These are phyloP conservation scores for Leccinum rimulosum DNA, from an alignment of 768 basidiomycete genomes.

Conservation along the genomic window DNA sequence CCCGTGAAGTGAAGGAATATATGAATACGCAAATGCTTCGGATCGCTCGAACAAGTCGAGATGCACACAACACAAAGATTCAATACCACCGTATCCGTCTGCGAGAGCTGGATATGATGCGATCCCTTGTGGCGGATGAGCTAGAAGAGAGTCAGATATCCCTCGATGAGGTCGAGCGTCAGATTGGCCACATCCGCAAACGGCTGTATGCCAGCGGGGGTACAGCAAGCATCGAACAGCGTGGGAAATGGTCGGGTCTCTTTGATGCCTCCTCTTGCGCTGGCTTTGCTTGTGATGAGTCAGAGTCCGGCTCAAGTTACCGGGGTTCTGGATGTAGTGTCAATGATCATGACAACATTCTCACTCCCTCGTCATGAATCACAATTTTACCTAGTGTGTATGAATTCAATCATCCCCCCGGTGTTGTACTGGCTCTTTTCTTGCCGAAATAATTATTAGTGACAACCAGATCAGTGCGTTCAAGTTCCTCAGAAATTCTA, in stretches of 20 bases:
- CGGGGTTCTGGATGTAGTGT: background rate
- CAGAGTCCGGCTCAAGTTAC: background rate
- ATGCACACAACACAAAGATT: background rate
- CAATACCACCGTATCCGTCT: background rate
- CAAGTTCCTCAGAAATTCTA: no score
- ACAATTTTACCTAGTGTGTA: no score
- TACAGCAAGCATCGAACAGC: background rate
- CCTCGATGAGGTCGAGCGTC: background rate
- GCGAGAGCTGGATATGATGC: background rate
- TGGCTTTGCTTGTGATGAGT: no score
- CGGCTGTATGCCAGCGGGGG: background rate
- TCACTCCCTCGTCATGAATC: no score
- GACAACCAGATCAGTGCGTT: no score
- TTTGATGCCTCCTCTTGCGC: background rate
- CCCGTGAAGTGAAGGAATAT: background rate
- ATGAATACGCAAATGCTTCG: background rate
- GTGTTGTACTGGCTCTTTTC: no score
- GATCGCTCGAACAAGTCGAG: background rate
- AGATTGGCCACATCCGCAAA: background rate
- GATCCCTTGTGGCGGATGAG: background rate
- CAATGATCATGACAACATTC: no score
- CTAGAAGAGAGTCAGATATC: background rate
- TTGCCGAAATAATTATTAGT: no score
- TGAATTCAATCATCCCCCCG: no score
- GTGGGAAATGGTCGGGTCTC: background rate